phyloP scores from a whole-genome alignment of 2,329 filamentous ascomycete species.

The Pseudogymnoascus sp. region DNA sequence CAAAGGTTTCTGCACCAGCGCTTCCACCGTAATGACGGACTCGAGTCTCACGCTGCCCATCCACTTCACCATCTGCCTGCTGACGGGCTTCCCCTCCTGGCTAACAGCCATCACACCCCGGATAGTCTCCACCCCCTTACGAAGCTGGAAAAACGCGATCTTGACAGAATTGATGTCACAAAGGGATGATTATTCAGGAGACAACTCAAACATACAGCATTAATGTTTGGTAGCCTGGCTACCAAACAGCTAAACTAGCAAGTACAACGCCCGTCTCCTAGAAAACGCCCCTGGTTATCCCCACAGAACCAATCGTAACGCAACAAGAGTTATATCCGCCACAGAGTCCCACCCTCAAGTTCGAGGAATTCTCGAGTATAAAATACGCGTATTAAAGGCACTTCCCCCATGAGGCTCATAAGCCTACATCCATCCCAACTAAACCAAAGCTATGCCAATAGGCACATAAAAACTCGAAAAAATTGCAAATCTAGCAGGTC shows the following conservation, averaged over 20 bases:
- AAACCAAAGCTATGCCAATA: conserved; percentile 1
- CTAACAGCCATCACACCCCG: conserved; percentile 70
- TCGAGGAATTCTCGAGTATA: conserved; percentile 1
- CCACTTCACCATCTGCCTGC: conserved; percentile 93
- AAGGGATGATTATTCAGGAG: neutral
- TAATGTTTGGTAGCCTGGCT: neutral
- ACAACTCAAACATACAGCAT: conserved; percentile 5
- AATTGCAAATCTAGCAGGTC: conserved; percentile 4
- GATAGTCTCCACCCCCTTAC: conserved; percentile 65
- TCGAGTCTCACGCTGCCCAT: conserved; percentile 65
- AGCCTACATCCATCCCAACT: neutral
- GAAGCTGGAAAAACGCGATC: conserved; percentile 81
- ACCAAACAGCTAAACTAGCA: conserved; percentile 5
- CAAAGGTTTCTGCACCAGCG: conserved; percentile 67
- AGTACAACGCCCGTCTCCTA: conserved; percentile 5
- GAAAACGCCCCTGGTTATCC: conserved; percentile 6
- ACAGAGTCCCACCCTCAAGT: neutral
- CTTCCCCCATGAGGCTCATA: neutral
- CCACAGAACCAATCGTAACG: neutral
- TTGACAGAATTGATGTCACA: conserved; percentile 37
- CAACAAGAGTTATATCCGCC: neutral
- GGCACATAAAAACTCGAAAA: neutral
- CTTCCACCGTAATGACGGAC: conserved; percentile 75
- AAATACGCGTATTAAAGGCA: conserved; percentile 4
- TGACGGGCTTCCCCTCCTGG: conserved; percentile 54